These are phyloP conservation scores for Ophiosphaerella korrae DNA, from an alignment of 2,329 filamentous ascomycete genomes.

Conservation along the genomic window DNA sequence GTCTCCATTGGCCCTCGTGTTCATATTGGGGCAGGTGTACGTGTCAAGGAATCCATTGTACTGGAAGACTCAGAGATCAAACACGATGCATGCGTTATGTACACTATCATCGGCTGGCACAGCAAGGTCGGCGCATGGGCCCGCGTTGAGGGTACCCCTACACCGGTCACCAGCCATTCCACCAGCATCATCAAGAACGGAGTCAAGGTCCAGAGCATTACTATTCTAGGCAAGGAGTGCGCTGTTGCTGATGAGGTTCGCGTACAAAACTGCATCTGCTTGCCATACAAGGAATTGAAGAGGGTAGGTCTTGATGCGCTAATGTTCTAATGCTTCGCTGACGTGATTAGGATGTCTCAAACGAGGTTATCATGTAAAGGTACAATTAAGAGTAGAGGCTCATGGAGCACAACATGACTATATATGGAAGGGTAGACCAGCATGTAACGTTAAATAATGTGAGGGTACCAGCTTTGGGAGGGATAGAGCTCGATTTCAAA, in stretches of 20 bases:
- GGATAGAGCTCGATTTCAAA: conserved; percentile 14
- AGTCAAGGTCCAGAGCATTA: conserved; percentile 97
- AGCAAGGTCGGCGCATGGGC: conserved; percentile 98
- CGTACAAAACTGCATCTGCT: conserved; percentile 96
- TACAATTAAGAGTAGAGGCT: neutral
- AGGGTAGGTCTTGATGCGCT: conserved; percentile 66
- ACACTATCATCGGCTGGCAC: conserved; percentile 96
- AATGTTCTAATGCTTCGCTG: conserved; percentile 2
- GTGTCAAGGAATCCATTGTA: conserved; percentile 95
- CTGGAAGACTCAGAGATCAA: conserved; percentile 94
- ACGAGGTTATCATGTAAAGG: conserved; percentile 86
- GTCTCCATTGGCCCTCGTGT: conserved; percentile 94
- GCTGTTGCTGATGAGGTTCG: conserved; percentile 90
- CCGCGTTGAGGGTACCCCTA: conserved; percentile 92
- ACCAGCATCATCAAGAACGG: conserved; percentile 98
- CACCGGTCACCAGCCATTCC: conserved; percentile 82
- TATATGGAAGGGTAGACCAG: neutral
- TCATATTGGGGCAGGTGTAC: conserved; percentile 80
- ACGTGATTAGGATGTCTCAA: conserved; percentile 71
- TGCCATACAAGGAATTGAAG: conserved; percentile 98
- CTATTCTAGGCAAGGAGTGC: conserved; percentile 96
- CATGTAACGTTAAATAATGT: conserved; percentile 3
- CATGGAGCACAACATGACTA: neutral
- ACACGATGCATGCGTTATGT: conserved; percentile 93
- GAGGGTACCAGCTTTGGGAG: neutral